Conservation (phyloP, 805 yeast genomes). For the Starmerella ratchasimensis region DNA sequence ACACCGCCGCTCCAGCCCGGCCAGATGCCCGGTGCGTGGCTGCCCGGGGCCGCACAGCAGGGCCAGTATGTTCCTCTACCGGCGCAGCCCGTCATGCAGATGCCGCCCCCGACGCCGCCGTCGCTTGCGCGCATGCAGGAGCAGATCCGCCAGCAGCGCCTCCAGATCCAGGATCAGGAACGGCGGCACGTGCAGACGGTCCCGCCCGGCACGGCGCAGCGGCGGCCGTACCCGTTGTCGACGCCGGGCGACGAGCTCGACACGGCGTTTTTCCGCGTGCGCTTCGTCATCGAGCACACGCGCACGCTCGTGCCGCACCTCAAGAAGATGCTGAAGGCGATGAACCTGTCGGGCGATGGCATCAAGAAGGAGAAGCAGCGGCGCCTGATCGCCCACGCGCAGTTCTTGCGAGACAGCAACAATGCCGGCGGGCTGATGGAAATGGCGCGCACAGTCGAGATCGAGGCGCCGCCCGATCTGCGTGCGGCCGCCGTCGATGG, state of each 20-base stretch:
- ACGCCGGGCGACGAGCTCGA: neutral
- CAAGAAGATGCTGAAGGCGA: constrained; percentile 20
- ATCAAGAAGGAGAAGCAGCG: constrained; percentile 48
- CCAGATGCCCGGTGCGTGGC: too few relatives aligned
- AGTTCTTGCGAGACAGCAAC: neutral
- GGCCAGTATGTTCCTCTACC: too few relatives aligned
- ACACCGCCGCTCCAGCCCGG: too few relatives aligned
- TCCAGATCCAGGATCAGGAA: too few relatives aligned
- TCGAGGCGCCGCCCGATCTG: neutral
- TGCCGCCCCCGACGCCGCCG: too few relatives aligned
- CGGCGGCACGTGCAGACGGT: too few relatives aligned
- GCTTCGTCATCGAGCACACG: neutral
- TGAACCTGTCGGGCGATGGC: constrained; percentile 41
- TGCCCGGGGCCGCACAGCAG: too few relatives aligned
- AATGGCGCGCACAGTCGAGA: constrained; percentile 3
- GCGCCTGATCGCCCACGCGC: constrained; percentile 31
- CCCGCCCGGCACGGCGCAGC: too few relatives aligned
- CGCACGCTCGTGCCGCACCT: constrained; percentile 21
- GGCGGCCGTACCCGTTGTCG: too few relatives aligned
- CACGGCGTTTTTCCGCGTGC: neutral
- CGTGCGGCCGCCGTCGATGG: neutral
- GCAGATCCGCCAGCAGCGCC: too few relatives aligned
- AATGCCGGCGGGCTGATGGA: neutral
- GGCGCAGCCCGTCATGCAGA: too few relatives aligned
- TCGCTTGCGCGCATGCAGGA: too few relatives aligned